phyloP scores from a whole-genome alignment of 2,329 filamentous ascomycete genomes.

The Colletotrichum phormii region DNA sequence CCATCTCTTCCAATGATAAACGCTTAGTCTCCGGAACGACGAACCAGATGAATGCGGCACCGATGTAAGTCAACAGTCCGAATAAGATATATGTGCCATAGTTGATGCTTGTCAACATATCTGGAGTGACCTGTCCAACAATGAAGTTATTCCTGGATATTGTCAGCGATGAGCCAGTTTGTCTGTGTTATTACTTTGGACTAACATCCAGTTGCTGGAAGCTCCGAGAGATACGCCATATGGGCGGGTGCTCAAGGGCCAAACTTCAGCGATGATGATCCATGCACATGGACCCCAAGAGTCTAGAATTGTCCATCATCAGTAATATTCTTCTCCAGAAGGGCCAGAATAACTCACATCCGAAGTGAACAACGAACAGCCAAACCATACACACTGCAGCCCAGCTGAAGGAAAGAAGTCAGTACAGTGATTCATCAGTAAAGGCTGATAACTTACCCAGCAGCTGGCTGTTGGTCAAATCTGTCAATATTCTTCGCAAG shows the following conservation, averaged over 20 bases:
- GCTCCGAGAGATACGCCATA: conserved; percentile 79
- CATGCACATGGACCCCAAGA: conserved; percentile 80
- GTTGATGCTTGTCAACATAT: conserved; percentile 72
- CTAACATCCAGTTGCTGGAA: conserved; percentile 72
- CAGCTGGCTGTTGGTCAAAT: conserved; percentile 62
- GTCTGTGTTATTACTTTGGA: not conserved
- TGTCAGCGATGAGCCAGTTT: not conserved
- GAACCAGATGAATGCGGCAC: conserved; percentile 71
- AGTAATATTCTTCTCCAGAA: conserved; percentile 52
- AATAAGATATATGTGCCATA: conserved; percentile 82
- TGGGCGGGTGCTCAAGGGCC: conserved; percentile 76
- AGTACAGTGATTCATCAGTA: not conserved
- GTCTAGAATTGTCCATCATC: conserved; percentile 51
- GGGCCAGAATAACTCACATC: conserved; percentile 70
- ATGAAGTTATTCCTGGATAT: conserved; percentile 66
- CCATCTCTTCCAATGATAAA: conserved; percentile 73
- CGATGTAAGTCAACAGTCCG: conserved; percentile 71
- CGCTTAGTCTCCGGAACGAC: conserved; percentile 75
- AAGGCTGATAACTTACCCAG: conserved; percentile 56
- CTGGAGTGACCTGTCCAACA: conserved; percentile 76
- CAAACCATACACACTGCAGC: conserved; percentile 76
- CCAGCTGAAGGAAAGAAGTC: conserved; percentile 56
- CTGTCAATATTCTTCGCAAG: conserved; percentile 71
- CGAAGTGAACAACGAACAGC: conserved; percentile 81
- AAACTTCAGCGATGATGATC: conserved; percentile 81